Percentiles rank a stretch among this genome's conserved stretches.
phyloP scores from a whole-genome alignment of 345 rosid species.

The Citrus unshiu region DNA sequence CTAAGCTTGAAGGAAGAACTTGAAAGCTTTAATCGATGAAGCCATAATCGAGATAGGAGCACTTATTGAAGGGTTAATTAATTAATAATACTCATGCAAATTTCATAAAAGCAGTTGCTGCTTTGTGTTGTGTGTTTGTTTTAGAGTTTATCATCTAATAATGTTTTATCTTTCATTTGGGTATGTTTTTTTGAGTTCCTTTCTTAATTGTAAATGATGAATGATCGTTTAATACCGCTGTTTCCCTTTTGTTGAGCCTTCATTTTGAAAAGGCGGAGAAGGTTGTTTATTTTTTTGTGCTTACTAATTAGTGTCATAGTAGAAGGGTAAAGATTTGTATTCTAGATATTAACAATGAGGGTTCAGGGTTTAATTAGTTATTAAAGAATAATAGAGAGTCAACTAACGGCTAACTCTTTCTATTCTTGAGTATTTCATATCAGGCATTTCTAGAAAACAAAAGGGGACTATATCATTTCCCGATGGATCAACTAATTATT shows the following conservation, averaged over 20 bases:
- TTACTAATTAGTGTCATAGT: not conserved
- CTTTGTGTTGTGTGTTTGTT: not conserved
- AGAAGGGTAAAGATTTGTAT: not conserved
- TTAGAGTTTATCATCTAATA: not conserved
- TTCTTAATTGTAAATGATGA: not conserved
- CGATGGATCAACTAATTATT: no score
- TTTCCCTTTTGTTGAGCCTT: not conserved
- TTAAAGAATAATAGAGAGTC: no score
- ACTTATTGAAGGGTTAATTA: not conserved
- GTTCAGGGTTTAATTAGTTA: no score
- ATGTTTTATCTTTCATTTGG: not conserved
- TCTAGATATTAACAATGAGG: no score
- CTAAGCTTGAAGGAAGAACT: no score
- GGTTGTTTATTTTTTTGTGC: not conserved
- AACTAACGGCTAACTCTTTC: no score
- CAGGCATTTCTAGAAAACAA: no score
- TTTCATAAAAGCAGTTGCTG: not conserved
- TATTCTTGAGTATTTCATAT: no score
- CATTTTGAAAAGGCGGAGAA: not conserved
- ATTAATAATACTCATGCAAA: no score
- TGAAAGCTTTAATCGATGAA: no score
- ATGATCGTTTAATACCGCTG: no score
- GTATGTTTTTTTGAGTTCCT: not conserved
- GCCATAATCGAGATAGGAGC: conserved; percentile 1
- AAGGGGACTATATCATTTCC: no score